These are phyloP conservation scores for Solanum neorickii DNA, from an alignment of 257 asterid genomes.

Conservation along the genomic window DNA sequence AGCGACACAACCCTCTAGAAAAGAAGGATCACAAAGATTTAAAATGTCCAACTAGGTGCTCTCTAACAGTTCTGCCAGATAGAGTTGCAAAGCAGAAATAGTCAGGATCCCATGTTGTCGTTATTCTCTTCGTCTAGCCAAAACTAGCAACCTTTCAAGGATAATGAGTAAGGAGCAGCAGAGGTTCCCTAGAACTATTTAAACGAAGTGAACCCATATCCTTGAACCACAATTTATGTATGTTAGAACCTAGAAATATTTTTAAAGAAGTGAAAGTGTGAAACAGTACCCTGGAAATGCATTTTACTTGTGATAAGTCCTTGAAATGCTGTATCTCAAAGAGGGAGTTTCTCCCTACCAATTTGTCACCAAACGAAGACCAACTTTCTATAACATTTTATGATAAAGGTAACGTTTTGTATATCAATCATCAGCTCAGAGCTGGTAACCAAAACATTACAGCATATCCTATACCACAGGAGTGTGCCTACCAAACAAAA, in stretches of 20 bases:
- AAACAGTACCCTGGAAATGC: neutral
- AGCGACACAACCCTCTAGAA: neutral
- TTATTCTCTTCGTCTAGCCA: neutral
- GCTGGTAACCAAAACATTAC: too few species aligned
- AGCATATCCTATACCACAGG: too few species aligned
- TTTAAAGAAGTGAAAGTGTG: neutral
- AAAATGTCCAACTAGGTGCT: neutral
- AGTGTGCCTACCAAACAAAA: too few species aligned
- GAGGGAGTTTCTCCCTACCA: neutral
- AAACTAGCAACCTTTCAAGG: neutral
- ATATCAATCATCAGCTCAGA: too few species aligned
- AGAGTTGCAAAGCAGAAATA: neutral
- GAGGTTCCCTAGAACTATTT: neutral
- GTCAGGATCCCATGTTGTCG: neutral
- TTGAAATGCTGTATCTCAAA: neutral
- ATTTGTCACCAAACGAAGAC: neutral
- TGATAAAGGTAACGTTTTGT: too few species aligned
- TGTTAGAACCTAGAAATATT: neutral
- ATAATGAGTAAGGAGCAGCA: neutral
- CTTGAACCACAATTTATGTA: neutral
- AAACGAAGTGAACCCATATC: neutral
- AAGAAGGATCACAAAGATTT: neutral
- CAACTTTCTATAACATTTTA: neutral
- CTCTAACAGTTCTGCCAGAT: neutral
- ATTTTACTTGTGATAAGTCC: neutral